Base-by-base conservation (phyloP, 2,329 filamentous ascomycete species). In the Verticillium nonalfalfae region DNA sequence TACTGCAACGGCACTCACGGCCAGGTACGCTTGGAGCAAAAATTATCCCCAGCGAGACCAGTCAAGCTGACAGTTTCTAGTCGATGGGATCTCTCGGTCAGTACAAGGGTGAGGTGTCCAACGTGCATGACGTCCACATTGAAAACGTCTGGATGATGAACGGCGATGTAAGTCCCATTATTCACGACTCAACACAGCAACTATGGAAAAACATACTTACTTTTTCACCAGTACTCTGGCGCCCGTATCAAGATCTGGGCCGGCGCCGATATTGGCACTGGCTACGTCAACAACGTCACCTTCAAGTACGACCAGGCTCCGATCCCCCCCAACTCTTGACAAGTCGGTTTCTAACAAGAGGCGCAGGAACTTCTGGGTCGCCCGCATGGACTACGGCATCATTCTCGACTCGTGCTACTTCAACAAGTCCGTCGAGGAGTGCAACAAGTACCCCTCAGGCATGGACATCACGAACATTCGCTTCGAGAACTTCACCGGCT, bases 401-500 rank as follows among this genome's bases (percentile, higher is more conserved):
- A 82, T 85, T 39, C 73, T 88, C 7, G 85, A 87, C 67, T 84
- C 84, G 34, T 87, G 85, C 72, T 87, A 87, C 71, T 87, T 87
- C 71, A 64, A 64, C 59, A 75, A 74, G 61, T 70, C 81, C 60
- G 65, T 74, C 3, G 78, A 78, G 0, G 76, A 78, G 2, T 87
- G 85, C 66, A 77, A 79, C 1, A 62, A 75, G 14, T 81, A 83
- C 64, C 84, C 85, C 0, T 84, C 82, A 0, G 74, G 76, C 7
- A 84, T 87, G 65, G 82, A 87, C 66, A 80, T 87, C 61, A 83
- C 81, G 33, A 81, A 87, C 67, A 78, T 88, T 36, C 74, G 73
- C 0, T 87, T 87, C 63, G 76, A 85, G 66, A 86, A 86, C 67
- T 80, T 87, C 63, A 77, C 78, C 0, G 85, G 85, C 1, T 80